Percentiles rank a stretch among this genome's conserved stretches.
Conservation (phyloP, 768 basidiomycete species). For the Tricholoma furcatifolium region DNA sequence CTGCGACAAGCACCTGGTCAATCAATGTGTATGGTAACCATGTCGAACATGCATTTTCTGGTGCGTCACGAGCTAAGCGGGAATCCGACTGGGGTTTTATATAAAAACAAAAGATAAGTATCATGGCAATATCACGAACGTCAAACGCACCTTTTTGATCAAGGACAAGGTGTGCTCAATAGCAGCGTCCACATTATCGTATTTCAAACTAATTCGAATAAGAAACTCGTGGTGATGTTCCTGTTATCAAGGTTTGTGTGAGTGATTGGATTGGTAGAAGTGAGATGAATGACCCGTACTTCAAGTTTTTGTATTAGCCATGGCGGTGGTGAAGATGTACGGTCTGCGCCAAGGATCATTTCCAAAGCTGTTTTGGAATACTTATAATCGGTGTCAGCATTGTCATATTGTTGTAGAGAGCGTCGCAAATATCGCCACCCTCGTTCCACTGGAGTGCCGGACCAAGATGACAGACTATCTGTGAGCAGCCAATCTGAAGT, state of each 20-base stretch:
- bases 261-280: conserved; percentile 1
- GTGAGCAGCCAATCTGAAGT: conserved; percentile 81
- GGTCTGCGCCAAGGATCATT: conserved; percentile 68
- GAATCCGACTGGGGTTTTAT: conserved; percentile 44
- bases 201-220: conserved; percentile 74
- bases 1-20: conserved; percentile 75
- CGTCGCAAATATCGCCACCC: conserved; percentile 89
- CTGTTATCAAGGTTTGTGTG: conserved; percentile 29
- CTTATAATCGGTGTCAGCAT: conserved; percentile 61
- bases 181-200: conserved; percentile 77
- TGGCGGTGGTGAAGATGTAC: conserved; percentile 63
- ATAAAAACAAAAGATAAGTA: conserved; percentile 11
- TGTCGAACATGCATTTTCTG: conserved; percentile 56
- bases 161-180: conserved; percentile 70
- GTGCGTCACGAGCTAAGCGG: conserved; percentile 48
- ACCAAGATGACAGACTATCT: conserved; percentile 80
- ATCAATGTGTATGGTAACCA: conserved; percentile 86
- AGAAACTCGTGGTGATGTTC: conserved; percentile 81
- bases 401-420: conserved; percentile 77
- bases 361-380: conserved; percentile 80
- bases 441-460: conserved; percentile 74
- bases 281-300: conserved; percentile 35
- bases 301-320: conserved; percentile 82
- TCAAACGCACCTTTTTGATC: conserved; percentile 60
- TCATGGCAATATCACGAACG: conserved; percentile 4